A percentile compares a stretch with the other conserved stretches of the same genome.
These are phyloP conservation scores for Hamamelis virginiana DNA, from an alignment of 164 flowering plant species.

Conservation along the genomic window DNA sequence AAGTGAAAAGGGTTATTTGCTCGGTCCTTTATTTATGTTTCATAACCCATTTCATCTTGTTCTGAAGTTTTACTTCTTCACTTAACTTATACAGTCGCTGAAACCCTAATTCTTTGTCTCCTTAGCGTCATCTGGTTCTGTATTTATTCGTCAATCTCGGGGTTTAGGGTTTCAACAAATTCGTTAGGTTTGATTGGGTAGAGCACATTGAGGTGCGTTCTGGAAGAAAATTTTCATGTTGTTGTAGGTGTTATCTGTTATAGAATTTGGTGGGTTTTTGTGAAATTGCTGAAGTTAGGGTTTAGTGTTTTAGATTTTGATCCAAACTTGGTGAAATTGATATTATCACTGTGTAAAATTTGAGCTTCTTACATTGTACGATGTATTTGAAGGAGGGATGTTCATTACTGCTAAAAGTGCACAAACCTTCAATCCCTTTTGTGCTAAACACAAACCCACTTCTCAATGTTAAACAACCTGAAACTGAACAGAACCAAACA, in stretches of 20 bases:
- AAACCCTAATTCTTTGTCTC: too few relatives aligned
- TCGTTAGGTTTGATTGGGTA: background rate
- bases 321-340: background rate
- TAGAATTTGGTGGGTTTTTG: background rate
- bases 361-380: constrained; percentile 2
- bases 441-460: constrained; percentile 46
- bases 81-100: too few relatives aligned
- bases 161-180: too few relatives aligned
- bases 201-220: background rate
- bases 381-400: constrained; percentile 72
- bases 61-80: too few relatives aligned
- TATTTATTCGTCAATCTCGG: too few relatives aligned
- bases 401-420: constrained; percentile 50
- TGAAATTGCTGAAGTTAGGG: background rate
- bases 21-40: too few relatives aligned
- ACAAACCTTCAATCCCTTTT: constrained; percentile 52
- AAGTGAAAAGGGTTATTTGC: constrained; percentile 1
- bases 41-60: too few relatives aligned
- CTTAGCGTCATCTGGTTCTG: too few relatives aligned
- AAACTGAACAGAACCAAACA: constrained; percentile 1
- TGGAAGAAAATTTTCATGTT: background rate
- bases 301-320: background rate
- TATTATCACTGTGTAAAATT: background rate
- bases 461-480: constrained; percentile 8
- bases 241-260: background rate